phyloP scores from a whole-genome alignment of 139 green algal species.

The Asterochloris erici region DNA sequence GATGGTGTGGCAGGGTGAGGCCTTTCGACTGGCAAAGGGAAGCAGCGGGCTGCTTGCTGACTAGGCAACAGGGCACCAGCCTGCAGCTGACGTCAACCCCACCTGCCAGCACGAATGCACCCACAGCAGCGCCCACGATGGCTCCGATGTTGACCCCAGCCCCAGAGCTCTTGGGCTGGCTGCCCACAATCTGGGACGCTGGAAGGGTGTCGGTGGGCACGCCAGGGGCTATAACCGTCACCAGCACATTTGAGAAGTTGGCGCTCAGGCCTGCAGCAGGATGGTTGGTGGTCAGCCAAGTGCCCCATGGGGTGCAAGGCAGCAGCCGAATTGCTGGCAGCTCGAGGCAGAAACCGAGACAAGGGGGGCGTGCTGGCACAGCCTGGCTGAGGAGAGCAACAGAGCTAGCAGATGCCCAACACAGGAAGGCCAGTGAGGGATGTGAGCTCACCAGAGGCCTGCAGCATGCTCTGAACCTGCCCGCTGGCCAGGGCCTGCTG shows the following conservation, averaged over 20 bases:
- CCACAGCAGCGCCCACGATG: slow-evolving; percentile 5
- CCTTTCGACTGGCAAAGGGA: too few relatives aligned
- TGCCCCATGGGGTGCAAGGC: neutral
- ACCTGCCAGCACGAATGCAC: neutral
- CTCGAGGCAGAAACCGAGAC: neutral
- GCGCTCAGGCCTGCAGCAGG: neutral
- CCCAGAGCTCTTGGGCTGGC: neutral
- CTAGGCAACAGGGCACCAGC: neutral
- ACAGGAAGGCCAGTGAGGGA: neutral
- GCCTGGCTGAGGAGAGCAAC: neutral
- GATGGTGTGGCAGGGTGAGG: too few relatives aligned
- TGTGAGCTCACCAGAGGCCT: slow-evolving; percentile 1
- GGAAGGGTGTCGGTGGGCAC: neutral
- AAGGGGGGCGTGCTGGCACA: neutral
- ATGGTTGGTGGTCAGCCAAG: neutral
- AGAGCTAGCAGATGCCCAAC: neutral
- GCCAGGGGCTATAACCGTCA: neutral
- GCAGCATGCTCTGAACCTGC: neutral
- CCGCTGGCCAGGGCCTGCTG: neutral
- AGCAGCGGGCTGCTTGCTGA: too few relatives aligned
- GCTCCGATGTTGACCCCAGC: neutral
- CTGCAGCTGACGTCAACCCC: neutral
- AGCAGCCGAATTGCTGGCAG: neutral
- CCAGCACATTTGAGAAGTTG: neutral
- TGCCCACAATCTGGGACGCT: neutral